Base-by-base conservation (phyloP, 176 grass and related monocot genomes). In the Dendrocalamus sinicus region DNA sequence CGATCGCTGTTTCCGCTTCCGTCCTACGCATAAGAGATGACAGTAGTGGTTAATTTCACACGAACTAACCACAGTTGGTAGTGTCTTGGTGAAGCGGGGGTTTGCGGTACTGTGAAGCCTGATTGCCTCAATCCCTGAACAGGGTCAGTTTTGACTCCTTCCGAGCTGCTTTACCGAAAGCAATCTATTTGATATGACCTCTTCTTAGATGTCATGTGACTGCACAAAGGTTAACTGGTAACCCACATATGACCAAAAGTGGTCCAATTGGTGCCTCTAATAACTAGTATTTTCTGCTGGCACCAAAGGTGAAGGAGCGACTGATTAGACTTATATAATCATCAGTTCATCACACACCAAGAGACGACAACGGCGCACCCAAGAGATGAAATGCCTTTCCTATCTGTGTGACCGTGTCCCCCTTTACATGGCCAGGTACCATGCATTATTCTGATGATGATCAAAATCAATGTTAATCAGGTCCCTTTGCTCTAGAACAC, bases 351-450 rank as follows among this genome's bases (percentile, higher is more conserved):
- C 75, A 39, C 64, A 22, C 16, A 66, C 55, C 48, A 78, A 16
- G 17, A 24, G 54, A 53, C 67, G 44, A 63, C 12, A 69, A 53
- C 12, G 24, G 39, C n/a, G 15, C 58, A 64, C 8, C 24, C 41
- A 26, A 4, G 12, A 77, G 46, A 52, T 17, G 24, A 55, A 54
- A 81, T 24, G 64, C 51, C 84, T 61, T 75, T 45, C 67, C 69
- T 20, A 51, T 39, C 61, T 43, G 9, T 63, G 26, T 24, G 64
- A n/a, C 54, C 37, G 9, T 63, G 26, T 24, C 72, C 30, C 54
- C 46, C 53, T 37, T 77, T 82, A 67, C 53, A 72, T 32, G 72
- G 55, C 78, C 72, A 72, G 19, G 35, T 28, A 72, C 83, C 83
- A 52, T 81, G 61, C 35, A 55, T 73, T 54, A 64, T 43, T 17